Evolutionary conservation across 2,329 filamentous ascomycete species (phyloP).

Genomic region (Ceratocystis papillata): DNA sequence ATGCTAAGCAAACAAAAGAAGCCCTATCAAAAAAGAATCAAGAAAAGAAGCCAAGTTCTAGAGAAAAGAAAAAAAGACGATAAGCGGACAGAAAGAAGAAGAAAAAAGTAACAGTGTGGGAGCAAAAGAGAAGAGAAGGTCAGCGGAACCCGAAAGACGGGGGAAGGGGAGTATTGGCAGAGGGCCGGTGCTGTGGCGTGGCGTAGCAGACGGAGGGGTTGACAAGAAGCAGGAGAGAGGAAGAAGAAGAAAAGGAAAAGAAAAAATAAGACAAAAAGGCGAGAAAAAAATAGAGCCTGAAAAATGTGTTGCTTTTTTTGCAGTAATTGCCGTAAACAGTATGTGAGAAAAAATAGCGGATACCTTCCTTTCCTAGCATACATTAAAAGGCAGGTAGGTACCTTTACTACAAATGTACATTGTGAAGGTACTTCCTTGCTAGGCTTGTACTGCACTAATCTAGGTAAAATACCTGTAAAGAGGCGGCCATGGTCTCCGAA

Average conservation of each 20-base stretch:
- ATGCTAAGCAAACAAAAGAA: conserved; percentile 13
- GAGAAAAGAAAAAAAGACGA: conserved; percentile 16
- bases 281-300: not conserved
- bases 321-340: not conserved
- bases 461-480: not conserved
- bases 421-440: not conserved
- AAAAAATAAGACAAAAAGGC: not conserved
- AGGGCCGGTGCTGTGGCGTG: conserved; percentile 24
- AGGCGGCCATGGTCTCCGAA: not conserved
- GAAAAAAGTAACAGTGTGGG: conserved; percentile 22
- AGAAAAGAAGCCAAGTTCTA: conserved; percentile 12
- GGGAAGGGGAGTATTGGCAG: conserved; percentile 21
- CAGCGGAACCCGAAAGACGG: conserved; percentile 23
- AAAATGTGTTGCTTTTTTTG: not conserved
- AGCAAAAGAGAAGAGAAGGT: conserved; percentile 21
- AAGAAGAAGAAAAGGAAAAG: conserved; percentile 14
- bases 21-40: not conserved
- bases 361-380: conserved; percentile 4
- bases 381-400: not conserved
- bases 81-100: conserved; percentile 17
- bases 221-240: conserved; percentile 20
- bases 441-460: not conserved
- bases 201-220: conserved; percentile 18
- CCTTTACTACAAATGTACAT: not conserved
- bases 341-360: conserved; percentile 12